A percentile compares a stretch with the other conserved stretches of the same genome.
Evolutionary conservation across 1,284 basidiomycete species (phyloP).

Genomic region (Ganoderma multipileum): DNA sequence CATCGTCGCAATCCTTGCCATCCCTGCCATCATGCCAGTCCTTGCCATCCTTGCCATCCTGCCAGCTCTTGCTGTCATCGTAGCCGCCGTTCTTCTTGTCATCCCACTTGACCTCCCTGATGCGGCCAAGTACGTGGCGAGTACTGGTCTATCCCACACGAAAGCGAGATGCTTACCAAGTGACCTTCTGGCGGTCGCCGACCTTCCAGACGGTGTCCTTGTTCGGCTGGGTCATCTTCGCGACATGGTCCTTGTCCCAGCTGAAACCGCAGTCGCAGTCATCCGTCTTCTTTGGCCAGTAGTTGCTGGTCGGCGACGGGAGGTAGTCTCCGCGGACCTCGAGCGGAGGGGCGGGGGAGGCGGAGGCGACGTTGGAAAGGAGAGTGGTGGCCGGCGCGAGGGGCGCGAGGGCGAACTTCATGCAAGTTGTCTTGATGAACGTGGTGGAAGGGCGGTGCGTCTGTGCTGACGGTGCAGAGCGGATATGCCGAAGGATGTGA

Average conservation of each 20-base stretch:
- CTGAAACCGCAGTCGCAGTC: background rate
- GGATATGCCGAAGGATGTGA: no score
- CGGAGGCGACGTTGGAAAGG: background rate
- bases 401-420: background rate
- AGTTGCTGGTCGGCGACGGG: background rate
- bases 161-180: background rate
- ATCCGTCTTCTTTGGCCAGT: background rate
- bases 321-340: background rate
- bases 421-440: background rate
- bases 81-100: background rate
- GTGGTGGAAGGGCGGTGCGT: background rate
- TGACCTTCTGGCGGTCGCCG: background rate
- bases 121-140: background rate
- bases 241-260: background rate
- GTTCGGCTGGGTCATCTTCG: constrained; percentile 1
- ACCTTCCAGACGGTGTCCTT: background rate
- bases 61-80: background rate
- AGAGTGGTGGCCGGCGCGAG: background rate
- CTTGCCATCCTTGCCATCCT: background rate
- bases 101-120: background rate
- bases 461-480: no score
- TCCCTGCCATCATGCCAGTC: background rate
- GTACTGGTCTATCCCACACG: background rate
- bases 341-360: background rate
- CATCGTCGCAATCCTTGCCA: background rate